phyloP scores from a whole-genome alignment of 768 basidiomycete species.

The Lyophyllum semitale region DNA sequence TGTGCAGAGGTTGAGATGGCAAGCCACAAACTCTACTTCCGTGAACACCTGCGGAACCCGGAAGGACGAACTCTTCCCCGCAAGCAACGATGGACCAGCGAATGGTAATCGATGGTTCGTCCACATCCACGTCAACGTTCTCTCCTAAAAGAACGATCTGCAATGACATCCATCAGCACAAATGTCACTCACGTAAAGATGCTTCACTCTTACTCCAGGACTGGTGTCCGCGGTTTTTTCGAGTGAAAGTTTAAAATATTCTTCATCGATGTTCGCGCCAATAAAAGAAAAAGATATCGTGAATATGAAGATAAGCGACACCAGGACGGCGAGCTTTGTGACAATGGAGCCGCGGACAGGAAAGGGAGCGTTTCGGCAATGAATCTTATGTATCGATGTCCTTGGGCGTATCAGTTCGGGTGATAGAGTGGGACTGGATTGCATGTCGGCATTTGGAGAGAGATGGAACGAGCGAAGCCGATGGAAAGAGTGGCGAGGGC shows the following conservation, averaged over 20 bases:
- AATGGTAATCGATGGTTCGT: slow-evolving; percentile 56
- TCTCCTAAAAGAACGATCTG: slow-evolving; percentile 60
- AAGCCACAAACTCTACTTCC: slow-evolving; percentile 48
- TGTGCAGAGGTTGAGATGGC: slow-evolving; percentile 39
- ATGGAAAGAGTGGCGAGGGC: slow-evolving; percentile 35
- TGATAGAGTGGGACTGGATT: slow-evolving; percentile 8
- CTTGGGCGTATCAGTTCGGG: neutral
- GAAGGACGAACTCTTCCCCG: slow-evolving; percentile 44
- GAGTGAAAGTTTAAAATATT: slow-evolving; percentile 39
- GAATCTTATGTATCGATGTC: neutral
- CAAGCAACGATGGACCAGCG: slow-evolving; percentile 60
- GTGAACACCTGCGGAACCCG: slow-evolving; percentile 48
- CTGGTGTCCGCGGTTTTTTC: slow-evolving; percentile 38
- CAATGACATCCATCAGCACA: slow-evolving; percentile 8
- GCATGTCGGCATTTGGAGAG: slow-evolving; percentile 24
- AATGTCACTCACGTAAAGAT: neutral
- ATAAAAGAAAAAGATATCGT: slow-evolving; percentile 52
- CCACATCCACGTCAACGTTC: slow-evolving; percentile 58
- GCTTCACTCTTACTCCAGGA: slow-evolving; percentile 43
- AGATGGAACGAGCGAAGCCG: slow-evolving; percentile 47
- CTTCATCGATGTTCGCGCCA: slow-evolving; percentile 42
- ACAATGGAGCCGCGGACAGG: slow-evolving; percentile 32
- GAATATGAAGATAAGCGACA: slow-evolving; percentile 50
- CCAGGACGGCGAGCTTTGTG: slow-evolving; percentile 37
- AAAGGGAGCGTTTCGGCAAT: slow-evolving; percentile 19